Evolutionary conservation across 2,329 filamentous ascomycete genomes (phyloP).

Genomic region (Colletotrichum sp.): DNA sequence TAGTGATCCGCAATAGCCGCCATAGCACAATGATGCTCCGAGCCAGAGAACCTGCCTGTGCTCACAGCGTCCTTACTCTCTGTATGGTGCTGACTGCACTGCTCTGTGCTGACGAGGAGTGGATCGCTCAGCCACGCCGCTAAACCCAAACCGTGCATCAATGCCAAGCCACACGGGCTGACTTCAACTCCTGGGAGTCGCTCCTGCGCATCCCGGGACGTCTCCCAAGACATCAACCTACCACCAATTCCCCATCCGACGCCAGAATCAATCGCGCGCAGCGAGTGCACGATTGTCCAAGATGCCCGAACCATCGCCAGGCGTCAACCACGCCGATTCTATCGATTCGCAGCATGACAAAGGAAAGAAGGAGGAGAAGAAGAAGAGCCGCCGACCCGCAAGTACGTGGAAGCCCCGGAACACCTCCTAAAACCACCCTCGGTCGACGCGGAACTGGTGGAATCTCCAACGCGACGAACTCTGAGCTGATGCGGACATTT

Average conservation of each 20-base stretch:
- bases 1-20: background rate
- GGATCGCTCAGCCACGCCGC: conserved; percentile 18
- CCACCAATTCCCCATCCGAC: background rate
- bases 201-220: background rate
- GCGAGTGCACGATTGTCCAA: conserved; percentile 23
- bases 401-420: conserved; percentile 63
- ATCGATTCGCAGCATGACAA: conserved; percentile 60
- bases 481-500: background rate
- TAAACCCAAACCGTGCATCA: background rate
- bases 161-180: conserved; percentile 19
- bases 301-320: conserved; percentile 55
- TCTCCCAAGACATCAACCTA: background rate
- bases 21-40: background rate
- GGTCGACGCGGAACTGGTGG: conserved; percentile 7
- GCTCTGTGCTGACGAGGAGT: background rate
- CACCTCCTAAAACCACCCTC: background rate
- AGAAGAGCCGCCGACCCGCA: conserved; percentile 89
- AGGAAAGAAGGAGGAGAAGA: conserved; percentile 69
- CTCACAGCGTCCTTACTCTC: background rate
- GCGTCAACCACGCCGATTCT: conserved; percentile 54
- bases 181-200: conserved; percentile 7
- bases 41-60: background rate
- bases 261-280: conserved; percentile 11
- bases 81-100: background rate
- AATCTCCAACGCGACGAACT: background rate